phyloP scores from a whole-genome alignment of 1,139 yeast genomes.

The Blastobotrys serpentis region DNA sequence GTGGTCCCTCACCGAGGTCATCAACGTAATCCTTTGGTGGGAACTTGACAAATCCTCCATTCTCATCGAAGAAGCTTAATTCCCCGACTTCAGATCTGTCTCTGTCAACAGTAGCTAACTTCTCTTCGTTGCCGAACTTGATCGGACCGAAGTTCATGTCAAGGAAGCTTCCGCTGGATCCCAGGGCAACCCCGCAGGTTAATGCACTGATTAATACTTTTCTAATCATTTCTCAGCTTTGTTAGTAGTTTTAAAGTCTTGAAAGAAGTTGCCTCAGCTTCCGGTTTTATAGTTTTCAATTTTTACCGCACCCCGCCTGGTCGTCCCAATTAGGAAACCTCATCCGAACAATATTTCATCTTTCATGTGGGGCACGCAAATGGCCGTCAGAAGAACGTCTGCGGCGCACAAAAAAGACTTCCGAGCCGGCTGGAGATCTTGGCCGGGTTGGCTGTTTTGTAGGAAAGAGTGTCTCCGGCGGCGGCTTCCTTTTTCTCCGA shows the following conservation, averaged over 20 bases:
- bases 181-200: background rate
- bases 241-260: too few relatives aligned
- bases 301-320: conserved; percentile 2
- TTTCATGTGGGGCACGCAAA: too few relatives aligned
- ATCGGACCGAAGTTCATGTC: conserved; percentile 9
- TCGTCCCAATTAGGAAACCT: background rate
- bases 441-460: too few relatives aligned
- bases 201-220: background rate
- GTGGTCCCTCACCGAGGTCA: conserved; percentile 17
- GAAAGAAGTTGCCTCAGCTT: too few relatives aligned
- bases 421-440: too few relatives aligned
- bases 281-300: background rate
- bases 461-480: too few relatives aligned
- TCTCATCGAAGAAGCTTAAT: background rate
- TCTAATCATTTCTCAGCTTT: background rate
- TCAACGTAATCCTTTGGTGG: conserved; percentile 17
- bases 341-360: background rate
- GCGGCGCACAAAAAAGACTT: too few relatives aligned
- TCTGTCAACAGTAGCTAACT: background rate
- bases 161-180: conserved; percentile 1
- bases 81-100: background rate
- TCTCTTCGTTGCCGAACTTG: background rate
- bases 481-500: too few relatives aligned
- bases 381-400: too few relatives aligned
- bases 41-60: conserved; percentile 6